These are phyloP conservation scores for Arctium minus DNA, from an alignment of 129 eudicot species.

Conservation along the genomic window DNA sequence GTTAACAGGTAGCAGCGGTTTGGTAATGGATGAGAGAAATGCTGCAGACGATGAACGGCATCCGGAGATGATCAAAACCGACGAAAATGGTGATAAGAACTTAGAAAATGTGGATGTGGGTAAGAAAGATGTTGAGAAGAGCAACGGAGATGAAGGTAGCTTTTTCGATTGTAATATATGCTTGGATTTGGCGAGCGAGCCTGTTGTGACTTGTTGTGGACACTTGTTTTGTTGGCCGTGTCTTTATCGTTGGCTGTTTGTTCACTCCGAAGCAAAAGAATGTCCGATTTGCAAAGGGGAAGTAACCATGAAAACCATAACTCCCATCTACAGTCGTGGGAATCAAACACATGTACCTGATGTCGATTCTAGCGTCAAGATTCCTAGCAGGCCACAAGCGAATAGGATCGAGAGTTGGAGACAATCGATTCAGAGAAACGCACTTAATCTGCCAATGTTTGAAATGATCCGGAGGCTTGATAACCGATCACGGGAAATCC, in stretches of 20 bases:
- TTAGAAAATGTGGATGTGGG: conserved; percentile 18
- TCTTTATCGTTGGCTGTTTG: conserved; percentile 73
- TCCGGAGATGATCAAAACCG: conserved; percentile 24
- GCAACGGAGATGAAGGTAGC: conserved; percentile 45
- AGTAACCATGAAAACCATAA: conserved; percentile 61
- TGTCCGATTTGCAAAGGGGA: conserved; percentile 98
- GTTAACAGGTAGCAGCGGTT: conserved; percentile 32
- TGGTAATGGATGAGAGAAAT: conserved; percentile 58
- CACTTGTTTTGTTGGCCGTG: conserved; percentile 98
- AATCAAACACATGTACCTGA: conserved; percentile 5
- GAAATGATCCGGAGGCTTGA: conserved; percentile 34
- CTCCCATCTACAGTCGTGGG: conserved; percentile 83
- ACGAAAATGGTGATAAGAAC: conserved; percentile 27
- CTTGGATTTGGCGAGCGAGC: conserved; percentile 85
- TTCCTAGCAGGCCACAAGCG: conserved; percentile 33
- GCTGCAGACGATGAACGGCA: conserved; percentile 27
- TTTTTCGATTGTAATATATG: conserved; percentile 91
- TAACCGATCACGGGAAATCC: conserved; percentile 23
- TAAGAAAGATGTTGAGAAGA: conserved; percentile 43
- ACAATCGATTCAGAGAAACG: conserved; percentile 14
- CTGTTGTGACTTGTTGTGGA: conserved; percentile 94
- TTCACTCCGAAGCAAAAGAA: conserved; percentile 74
- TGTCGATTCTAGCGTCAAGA: conserved; percentile 16
- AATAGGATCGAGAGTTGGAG: conserved; percentile 34
- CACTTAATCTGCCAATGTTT: conserved; percentile 16